These are phyloP conservation scores for Phlebiopsis flavidoalba DNA, from an alignment of 768 basidiomycete genomes.

Conservation along the genomic window DNA sequence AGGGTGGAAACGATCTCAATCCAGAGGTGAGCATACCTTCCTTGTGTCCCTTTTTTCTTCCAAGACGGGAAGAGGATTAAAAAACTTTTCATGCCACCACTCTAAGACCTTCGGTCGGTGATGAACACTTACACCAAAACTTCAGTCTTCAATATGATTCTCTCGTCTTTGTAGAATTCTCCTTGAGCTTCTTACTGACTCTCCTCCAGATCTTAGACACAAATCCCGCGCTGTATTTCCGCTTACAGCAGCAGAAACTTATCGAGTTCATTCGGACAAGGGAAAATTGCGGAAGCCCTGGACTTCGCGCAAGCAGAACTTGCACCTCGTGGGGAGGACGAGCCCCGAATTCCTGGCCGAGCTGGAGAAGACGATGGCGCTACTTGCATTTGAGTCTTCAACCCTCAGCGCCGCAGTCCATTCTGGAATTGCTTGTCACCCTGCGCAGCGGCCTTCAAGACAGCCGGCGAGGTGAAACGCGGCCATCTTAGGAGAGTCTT, in stretches of 20 bases:
- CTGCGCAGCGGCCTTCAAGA: constrained; percentile 87
- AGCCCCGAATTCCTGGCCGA: constrained; percentile 90
- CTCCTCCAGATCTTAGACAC: constrained; percentile 84
- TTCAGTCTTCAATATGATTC: constrained; percentile 96
- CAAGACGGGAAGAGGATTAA: constrained; percentile 61
- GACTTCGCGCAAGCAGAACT: constrained; percentile 91
- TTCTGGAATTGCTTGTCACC: constrained; percentile 77
- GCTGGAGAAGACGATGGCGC: constrained; percentile 91
- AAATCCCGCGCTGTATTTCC: constrained; percentile 90
- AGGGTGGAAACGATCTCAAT: constrained; percentile 90
- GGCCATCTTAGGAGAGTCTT: constrained; percentile 86
- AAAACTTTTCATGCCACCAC: constrained; percentile 98
- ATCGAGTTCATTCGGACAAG: constrained; percentile 92
- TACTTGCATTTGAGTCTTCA: constrained; percentile 78
- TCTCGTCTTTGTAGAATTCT: constrained; percentile 20
- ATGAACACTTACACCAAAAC: constrained; percentile 80
- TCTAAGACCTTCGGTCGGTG: constrained; percentile 82
- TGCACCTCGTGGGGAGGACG: constrained; percentile 92
- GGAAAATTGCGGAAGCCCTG: constrained; percentile 73
- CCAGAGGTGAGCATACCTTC: constrained; percentile 74
- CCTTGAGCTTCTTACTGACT: constrained; percentile 11
- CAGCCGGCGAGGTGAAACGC: constrained; percentile 96
- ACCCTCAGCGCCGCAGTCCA: constrained; percentile 53
- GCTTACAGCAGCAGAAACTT: constrained; percentile 90
- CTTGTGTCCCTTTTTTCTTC: constrained; percentile 9